Evolutionary conservation across 1,284 basidiomycete species (phyloP), one percentile per base, ranked within the genome.

Genomic region (Trichosporon sp.): DNA sequence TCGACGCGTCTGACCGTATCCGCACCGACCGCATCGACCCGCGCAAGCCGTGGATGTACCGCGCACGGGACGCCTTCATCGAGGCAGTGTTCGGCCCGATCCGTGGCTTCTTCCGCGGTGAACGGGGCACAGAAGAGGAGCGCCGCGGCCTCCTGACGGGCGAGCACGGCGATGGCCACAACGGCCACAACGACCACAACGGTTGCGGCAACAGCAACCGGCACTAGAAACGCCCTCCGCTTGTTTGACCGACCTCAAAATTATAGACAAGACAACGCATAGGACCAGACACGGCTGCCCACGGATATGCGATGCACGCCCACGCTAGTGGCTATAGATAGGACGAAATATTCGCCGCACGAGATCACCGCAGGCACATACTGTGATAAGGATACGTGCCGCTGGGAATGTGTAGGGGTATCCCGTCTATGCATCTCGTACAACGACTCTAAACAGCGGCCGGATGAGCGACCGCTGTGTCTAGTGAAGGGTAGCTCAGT

Each of bases 1-100:
- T 92, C 21, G 92, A 94, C 77, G 76, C 75, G 8, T 85, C 89
- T 60, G 89, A 92, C 75, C 86, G 91, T 8, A 83, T 93, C 12
- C 86, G 92, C n/a, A 78, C 83, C 1, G 92, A 92, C 75, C 84
- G 90, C 18, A 86, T 93, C 63, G 86, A 89, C 68, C 77, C 81
- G 8, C 78, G 84, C 18, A 78, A 83, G 71, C 88, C 89, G 66
- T 76, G 78, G 1, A 79, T 89, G 38, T 88, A 86, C 83, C 81
- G 86, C 18, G 83, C 77, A 69, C 70, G 68, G 34, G 71, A 70
- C 42, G 42, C 31, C 0, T 15, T 58, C 9, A 35, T 66, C n/a
- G 65, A 64, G 44, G 32, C 65, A 6, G 2, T 68, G 27, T 70
- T 64, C 12, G 68, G 68, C 38, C 56, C 56, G 2, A 11, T 60